Evolutionary conservation across 371 early-diverging fungal species (phyloP), one percentile per base, ranked within the genome.

Genomic region (Mucor mucedo): DNA sequence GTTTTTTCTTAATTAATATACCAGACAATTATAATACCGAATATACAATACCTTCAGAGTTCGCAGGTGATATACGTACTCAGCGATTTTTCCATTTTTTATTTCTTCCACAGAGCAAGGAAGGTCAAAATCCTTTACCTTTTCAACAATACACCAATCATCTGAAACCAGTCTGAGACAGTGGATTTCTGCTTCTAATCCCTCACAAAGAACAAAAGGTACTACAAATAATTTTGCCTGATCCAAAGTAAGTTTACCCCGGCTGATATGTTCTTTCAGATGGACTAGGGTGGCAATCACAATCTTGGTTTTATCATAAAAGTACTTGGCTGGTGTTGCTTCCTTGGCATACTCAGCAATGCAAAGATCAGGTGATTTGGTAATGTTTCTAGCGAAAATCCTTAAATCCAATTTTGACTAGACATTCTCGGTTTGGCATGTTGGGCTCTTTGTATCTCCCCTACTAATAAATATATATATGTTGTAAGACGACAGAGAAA

Each of bases 361-460:
- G 7, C 35, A 35, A 3, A 35, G 35, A 35, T 35, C 35, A 5
- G 35, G 35, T 35, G 35, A 7, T 7, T 7, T 35, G 35, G 35
- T n/a, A n/a, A n/a, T n/a, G n/a, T n/a, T n/a, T n/a, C 35, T 35
- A 7, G 35, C 3, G 7, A 35, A 3, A 35, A 35, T 7, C 7
- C 35, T 35, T 35, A 35, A 7, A 35, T 35, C 35, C 7, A 35
- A 7, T 35, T 7, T 35, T 35, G 35, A 35, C 7, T 60, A 40
- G 52, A 52, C 41, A 41, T 40, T 4, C 29, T 13, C 28, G 32
- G 50, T 60, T 52, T 13, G 6, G 45, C 55, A 61, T 38, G n/a
- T 45, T 7, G 55, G 54, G 16, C 62, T 61, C 47, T 61, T 54
- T n/a, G 55, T 54, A 27, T 54, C 62, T 9, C 62, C 60, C 62